phyloP scores from a whole-genome alignment of 192 early-diverging fungal genomes.

The Coemansia sp. region DNA sequence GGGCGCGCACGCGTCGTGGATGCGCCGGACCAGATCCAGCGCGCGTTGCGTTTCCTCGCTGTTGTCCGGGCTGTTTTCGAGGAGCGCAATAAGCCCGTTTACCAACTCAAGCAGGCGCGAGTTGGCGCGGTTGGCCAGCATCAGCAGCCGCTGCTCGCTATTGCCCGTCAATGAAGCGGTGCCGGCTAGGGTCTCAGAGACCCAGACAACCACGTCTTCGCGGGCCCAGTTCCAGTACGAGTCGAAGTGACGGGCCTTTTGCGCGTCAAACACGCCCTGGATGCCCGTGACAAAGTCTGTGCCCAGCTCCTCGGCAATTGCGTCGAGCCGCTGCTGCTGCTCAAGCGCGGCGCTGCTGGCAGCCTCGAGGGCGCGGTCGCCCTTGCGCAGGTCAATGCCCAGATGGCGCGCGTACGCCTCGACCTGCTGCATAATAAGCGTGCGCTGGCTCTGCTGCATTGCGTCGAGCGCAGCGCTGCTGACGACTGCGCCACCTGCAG shows the following conservation, averaged over 20 bases:
- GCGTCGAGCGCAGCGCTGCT: slow-evolving; percentile 83
- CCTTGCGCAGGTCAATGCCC: slow-evolving; percentile 68
- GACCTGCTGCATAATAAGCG: slow-evolving; percentile 70
- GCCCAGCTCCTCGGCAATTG: slow-evolving; percentile 80
- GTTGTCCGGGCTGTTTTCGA: slow-evolving; percentile 57
- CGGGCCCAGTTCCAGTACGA: slow-evolving; percentile 97
- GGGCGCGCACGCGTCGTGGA: slow-evolving; percentile 63
- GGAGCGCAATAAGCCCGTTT: slow-evolving; percentile 67
- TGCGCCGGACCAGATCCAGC: slow-evolving; percentile 48
- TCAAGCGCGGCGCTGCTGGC: slow-evolving; percentile 37
- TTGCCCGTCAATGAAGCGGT: too few relatives aligned
- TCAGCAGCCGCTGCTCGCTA: slow-evolving; percentile 3
- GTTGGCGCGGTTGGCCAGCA: slow-evolving; percentile 72
- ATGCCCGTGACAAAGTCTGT: slow-evolving; percentile 82
- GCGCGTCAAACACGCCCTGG: slow-evolving; percentile 68
- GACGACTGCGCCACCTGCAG: slow-evolving; percentile 52
- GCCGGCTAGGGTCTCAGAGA: too few relatives aligned
- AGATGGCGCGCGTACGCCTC: slow-evolving; percentile 79
- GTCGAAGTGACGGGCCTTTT: slow-evolving; percentile 83
- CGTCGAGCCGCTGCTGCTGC: slow-evolving; percentile 72
- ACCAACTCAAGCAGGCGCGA: slow-evolving; percentile 46
- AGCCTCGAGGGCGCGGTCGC: slow-evolving; percentile 61
- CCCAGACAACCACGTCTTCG: slow-evolving; percentile 35
- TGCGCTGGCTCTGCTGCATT: slow-evolving; percentile 65
- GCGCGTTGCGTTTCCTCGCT: too few relatives aligned